Evolutionary conservation across 345 rosid genomes (phyloP).

Genomic region (Geranium brycei): DNA sequence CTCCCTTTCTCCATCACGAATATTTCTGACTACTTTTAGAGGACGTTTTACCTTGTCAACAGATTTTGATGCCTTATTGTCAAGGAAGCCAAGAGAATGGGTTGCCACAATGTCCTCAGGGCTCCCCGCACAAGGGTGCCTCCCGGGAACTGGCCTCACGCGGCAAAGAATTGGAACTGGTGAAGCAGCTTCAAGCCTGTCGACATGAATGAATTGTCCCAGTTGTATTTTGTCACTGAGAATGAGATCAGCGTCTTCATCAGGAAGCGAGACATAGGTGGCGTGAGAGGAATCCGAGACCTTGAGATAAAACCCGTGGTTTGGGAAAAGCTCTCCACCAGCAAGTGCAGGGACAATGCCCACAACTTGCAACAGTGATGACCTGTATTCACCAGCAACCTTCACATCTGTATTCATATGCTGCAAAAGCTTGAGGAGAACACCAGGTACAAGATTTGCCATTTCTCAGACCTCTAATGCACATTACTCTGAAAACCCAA

Average conservation of each 20-base stretch:
- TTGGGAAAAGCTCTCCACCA: slow-evolving; percentile 83
- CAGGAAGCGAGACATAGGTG: slow-evolving; percentile 84
- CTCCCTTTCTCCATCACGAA: slow-evolving; percentile 32
- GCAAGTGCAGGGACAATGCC: slow-evolving; percentile 93
- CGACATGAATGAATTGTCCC: slow-evolving; percentile 95
- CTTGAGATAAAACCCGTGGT: slow-evolving; percentile 86
- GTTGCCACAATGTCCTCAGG: slow-evolving; percentile 95
- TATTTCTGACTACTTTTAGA: slow-evolving; percentile 12
- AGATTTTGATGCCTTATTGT: slow-evolving; percentile 28
- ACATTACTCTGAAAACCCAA: slow-evolving; percentile 26
- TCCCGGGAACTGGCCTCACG: slow-evolving; percentile 91
- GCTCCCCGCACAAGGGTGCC: slow-evolving; percentile 84
- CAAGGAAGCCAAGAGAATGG: slow-evolving; percentile 59
- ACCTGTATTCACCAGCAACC: slow-evolving; percentile 91
- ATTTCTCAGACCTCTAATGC: slow-evolving; percentile 31
- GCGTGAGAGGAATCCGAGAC: slow-evolving; percentile 99
- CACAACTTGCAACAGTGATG: slow-evolving; percentile 77
- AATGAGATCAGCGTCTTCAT: slow-evolving; percentile 89
- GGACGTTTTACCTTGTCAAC: slow-evolving; percentile 36
- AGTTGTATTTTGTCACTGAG: slow-evolving; percentile 86
- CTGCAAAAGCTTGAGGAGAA: slow-evolving; percentile 83
- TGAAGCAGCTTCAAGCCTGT: slow-evolving; percentile 77
- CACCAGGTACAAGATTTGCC: slow-evolving; percentile 96
- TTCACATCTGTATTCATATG: slow-evolving; percentile 95
- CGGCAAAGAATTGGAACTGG: slow-evolving; percentile 87